Conservation (phyloP, 768 basidiomycete species). For the Calocera cornea region DNA sequence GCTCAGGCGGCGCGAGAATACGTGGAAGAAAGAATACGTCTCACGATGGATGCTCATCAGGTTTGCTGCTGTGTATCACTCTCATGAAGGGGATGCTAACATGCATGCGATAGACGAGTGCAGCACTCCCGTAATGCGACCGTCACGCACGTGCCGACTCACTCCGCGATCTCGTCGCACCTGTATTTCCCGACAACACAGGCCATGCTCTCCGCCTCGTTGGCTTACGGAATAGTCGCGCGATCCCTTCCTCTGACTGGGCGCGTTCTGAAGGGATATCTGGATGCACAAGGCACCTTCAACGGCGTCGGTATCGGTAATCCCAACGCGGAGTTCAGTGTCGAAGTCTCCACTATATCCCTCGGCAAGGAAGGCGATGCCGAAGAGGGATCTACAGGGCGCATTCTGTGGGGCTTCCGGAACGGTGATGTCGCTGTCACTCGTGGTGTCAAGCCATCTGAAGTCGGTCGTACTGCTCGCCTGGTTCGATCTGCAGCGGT, state of each 20-base stretch:
- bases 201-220: conserved; percentile 47
- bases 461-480: neutral
- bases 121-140: conserved; percentile 45
- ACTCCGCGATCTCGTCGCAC: conserved; percentile 42
- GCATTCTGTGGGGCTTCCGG: conserved; percentile 58
- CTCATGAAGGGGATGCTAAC: neutral
- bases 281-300: conserved; percentile 48
- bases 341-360: conserved; percentile 40
- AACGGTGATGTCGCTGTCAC: conserved; percentile 56
- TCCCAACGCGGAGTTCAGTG: conserved; percentile 60
- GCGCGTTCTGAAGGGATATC: conserved; percentile 52
- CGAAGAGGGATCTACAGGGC: conserved; percentile 45
- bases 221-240: conserved; percentile 55
- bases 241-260: conserved; percentile 61
- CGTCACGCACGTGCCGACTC: conserved; percentile 49
- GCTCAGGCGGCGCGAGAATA: conserved; percentile 40
- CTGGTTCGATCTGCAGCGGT: neutral
- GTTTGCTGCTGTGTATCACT: conserved; percentile 28
- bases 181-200: conserved; percentile 41
- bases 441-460: neutral
- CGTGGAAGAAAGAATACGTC: conserved; percentile 65
- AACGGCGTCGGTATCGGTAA: conserved; percentile 53
- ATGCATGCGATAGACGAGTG: conserved; percentile 44
- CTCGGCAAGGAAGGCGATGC: conserved; percentile 31
- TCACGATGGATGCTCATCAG: conserved; percentile 38